Conservation (phyloP, 1,139 yeast species). For the Kurtzmaniella quercitrusa region DNA sequence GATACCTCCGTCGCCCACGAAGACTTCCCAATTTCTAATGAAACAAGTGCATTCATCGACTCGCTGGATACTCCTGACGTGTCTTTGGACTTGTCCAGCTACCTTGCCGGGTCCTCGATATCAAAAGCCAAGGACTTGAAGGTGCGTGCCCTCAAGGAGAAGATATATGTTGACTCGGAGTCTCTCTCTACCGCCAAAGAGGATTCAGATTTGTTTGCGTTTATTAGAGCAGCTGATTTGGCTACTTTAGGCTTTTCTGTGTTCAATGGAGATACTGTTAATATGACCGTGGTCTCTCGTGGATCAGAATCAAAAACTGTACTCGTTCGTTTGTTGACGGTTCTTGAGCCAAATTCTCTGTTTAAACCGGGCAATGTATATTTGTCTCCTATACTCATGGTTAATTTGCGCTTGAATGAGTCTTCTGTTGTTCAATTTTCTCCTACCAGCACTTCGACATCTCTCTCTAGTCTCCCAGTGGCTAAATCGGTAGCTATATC, state of each 20-base stretch:
- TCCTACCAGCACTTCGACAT: neutral
- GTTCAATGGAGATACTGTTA: constrained; percentile 66
- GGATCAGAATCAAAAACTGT: constrained; percentile 11
- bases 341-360: constrained; percentile 56
- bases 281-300: constrained; percentile 22
- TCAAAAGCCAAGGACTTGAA: neutral
- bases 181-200: constrained; percentile 21
- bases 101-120: neutral
- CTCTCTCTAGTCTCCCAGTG: constrained; percentile 22
- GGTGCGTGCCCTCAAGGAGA: neutral
- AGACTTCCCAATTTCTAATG: neutral
- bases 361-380: constrained; percentile 39
- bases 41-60: neutral
- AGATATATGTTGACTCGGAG: neutral
- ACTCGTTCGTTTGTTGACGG: constrained; percentile 51
- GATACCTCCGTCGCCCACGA: constrained; percentile 9
- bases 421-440: constrained; percentile 13
- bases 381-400: constrained; percentile 61
- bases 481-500: constrained; percentile 55
- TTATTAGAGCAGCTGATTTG: constrained; percentile 49
- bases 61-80: neutral
- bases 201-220: constrained; percentile 46
- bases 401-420: constrained; percentile 42
- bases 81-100: neutral
- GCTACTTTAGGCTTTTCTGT: constrained; percentile 51